Conservation (phyloP, 139 green algal genomes). For the Chlamydomonas asymmetrica region DNA sequence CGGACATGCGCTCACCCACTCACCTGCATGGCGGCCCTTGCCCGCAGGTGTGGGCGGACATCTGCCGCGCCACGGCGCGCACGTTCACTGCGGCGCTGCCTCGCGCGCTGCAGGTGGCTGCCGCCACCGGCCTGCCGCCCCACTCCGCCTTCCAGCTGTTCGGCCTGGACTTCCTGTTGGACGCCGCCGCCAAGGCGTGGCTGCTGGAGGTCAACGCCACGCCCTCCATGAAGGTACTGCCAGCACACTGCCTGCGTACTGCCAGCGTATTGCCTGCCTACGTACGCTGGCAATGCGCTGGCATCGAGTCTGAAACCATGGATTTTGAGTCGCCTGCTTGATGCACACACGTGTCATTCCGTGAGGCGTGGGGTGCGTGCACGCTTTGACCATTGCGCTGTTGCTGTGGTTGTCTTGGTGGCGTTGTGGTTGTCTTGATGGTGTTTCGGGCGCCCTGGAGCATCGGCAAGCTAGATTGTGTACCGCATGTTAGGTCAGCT, state of each 20-base stretch:
- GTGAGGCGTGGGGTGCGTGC: not conserved
- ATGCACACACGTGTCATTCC: too few relatives aligned
- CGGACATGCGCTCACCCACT: too few relatives aligned
- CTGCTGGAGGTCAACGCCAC: slow-evolving; percentile 59
- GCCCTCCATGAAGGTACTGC: slow-evolving; percentile 60
- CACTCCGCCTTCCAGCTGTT: slow-evolving; percentile 47
- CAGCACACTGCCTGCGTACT: not conserved
- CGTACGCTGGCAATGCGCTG: not conserved
- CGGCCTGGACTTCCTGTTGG: slow-evolving; percentile 56
- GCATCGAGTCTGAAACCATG: not conserved
- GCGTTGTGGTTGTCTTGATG: too few relatives aligned
- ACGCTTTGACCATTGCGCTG: not conserved
- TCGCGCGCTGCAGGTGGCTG: slow-evolving; percentile 12
- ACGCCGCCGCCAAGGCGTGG: slow-evolving; percentile 39
- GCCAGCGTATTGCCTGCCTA: too few relatives aligned
- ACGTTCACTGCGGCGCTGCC: slow-evolving; percentile 17
- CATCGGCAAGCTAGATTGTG: not conserved
- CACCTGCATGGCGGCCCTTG: too few relatives aligned
- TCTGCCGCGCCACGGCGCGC: slow-evolving; percentile 8
- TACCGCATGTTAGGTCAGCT: not conserved
- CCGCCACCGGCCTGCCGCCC: not conserved
- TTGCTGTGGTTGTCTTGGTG: not conserved
- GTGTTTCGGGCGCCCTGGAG: too few relatives aligned
- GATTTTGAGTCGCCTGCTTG: not conserved
- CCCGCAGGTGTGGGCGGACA: slow-evolving; percentile 10